Base-by-base conservation (phyloP, 257 asterid species). In the Craterostigma plantagineum region DNA sequence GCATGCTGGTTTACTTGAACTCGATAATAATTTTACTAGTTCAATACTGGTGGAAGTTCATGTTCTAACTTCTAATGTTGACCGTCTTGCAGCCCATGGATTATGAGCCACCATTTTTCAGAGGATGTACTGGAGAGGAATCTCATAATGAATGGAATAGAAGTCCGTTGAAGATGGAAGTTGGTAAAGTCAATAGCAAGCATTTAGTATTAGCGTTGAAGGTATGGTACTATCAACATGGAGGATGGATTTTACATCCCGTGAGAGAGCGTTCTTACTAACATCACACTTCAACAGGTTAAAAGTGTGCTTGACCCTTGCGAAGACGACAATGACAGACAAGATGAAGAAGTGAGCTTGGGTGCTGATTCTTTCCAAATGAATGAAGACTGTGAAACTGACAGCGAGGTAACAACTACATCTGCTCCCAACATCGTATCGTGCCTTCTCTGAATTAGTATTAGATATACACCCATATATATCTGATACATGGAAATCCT, bases 221-320 rank as follows among this genome's bases (percentile, higher is more conserved):
- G 95, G 95, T 76, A 58, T n/a, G n/a, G 8, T 13, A 56, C 23
- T 53, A 43, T 46, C 45, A 34, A 49, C 30, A 34, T 14, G 30
- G 11, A 46, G 47, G 49, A 23, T 6, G 35, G 33, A 8, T 45
- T 42, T 41, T 51, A 49, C 48, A 53, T 47, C 43, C 34, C 35
- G 11, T 41, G 34, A 13, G 42, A 33, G 50, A 30, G 52, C 14
- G 2, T 14, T 9, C 15, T 58, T 34, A 43, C 43, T 46, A 9
- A 35, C 17, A 54, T 35, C 42, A 3, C 38, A 37, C 38, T 9
- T 46, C 39, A 58, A 61, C 72, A 87, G 95, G 98, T 87, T 50
- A 87, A 76, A 72, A 87, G 97, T 34, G 84, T 71, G 48, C 95
- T 81, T 51, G 95, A 87, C 71, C 95, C 93, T 23, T 87, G 92